Base-by-base conservation (phyloP, 1,284 basidiomycete genomes). In the Sanghuangporus sanghuang region DNA sequence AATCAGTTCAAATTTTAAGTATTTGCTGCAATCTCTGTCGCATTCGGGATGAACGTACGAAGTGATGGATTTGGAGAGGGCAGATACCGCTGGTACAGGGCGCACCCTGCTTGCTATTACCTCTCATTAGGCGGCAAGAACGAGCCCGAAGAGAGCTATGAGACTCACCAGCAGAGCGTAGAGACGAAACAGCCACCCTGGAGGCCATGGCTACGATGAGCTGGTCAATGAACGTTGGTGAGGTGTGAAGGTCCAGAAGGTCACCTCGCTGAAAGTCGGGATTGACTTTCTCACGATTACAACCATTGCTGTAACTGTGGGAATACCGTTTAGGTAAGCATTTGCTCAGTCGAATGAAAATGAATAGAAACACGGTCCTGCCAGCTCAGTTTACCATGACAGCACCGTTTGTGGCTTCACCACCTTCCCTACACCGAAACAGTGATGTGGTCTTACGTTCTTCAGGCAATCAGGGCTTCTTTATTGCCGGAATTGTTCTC, bases 161-260 rank as follows among this genome's bases (percentile, higher is more conserved):
- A 36, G 36, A 73, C 81, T 63, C 68, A 85, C 88, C 83, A 70
- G 84, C 82, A 65, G 81, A 81, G 75, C 85, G 79, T 72, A 90
- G 77, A 64, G 87, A 79, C 76, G 76, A 82, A 68, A 86, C 72
- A 73, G 85, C 86, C 74, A 89, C 83, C 81, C 87, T 86, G 72
- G 86, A 87, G 65, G 87, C 85, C 87, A 90, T 89, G 65, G 53
- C 57, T 53, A 61, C 42, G 56, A 54, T 52, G 48, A 61, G 59
- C 44, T 58, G 18, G 53, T 52, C 50, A 23, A 14, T 52, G 50
- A 11, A 40, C 38, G 23, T 57, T 50, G 57, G 57, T n/a, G n/a
- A n/a, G n/a, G n/a, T 18, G 62, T 56, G 6, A 55, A 46, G 32
- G 53, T 42, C 14, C n/a, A n/a, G n/a, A n/a, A n/a, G n/a, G n/a